phyloP scores from a whole-genome alignment of 441 rosid species.

The Erysimum pusillum region DNA sequence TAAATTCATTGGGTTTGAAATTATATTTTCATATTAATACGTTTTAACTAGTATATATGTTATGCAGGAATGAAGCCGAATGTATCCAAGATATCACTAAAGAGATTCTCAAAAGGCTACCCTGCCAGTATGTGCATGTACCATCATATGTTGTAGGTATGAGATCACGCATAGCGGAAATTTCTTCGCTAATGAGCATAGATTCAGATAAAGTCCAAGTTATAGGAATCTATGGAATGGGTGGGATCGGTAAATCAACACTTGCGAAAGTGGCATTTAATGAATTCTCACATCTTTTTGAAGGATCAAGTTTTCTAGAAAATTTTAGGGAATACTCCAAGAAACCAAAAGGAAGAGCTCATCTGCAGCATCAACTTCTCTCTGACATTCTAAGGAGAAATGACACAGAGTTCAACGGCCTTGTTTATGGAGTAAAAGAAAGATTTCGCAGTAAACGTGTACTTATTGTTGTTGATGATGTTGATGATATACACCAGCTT shows the following conservation, averaged over 20 bases:
- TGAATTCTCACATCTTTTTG: not conserved
- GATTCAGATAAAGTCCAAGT: not conserved
- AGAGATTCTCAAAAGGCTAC: too few species aligned
- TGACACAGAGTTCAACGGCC: not conserved
- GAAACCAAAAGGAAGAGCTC: not conserved
- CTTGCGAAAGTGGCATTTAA: slow-evolving; percentile 29
- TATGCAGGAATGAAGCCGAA: too few species aligned
- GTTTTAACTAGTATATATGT: not conserved
- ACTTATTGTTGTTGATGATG: slow-evolving; percentile 48
- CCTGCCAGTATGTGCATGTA: not conserved
- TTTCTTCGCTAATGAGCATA: not conserved
- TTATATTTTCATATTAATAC: not conserved
- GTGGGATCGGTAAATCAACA: slow-evolving; percentile 44
- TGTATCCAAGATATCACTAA: too few species aligned
- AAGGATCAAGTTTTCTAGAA: slow-evolving; percentile 46
- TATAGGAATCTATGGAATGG: slow-evolving; percentile 39
- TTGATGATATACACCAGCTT: slow-evolving; percentile 1
- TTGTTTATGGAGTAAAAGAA: not conserved
- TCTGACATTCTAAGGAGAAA: slow-evolving; percentile 8
- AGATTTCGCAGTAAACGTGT: slow-evolving; percentile 25
- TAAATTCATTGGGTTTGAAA: not conserved
- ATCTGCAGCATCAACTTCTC: slow-evolving; percentile 37
- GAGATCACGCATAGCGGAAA: not conserved
- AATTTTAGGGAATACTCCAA: slow-evolving; percentile 27
- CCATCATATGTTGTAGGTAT: slow-evolving; percentile 9